phyloP scores from a whole-genome alignment of 495 filamentous ascomycete genomes.

The Xylaria scruposa region DNA sequence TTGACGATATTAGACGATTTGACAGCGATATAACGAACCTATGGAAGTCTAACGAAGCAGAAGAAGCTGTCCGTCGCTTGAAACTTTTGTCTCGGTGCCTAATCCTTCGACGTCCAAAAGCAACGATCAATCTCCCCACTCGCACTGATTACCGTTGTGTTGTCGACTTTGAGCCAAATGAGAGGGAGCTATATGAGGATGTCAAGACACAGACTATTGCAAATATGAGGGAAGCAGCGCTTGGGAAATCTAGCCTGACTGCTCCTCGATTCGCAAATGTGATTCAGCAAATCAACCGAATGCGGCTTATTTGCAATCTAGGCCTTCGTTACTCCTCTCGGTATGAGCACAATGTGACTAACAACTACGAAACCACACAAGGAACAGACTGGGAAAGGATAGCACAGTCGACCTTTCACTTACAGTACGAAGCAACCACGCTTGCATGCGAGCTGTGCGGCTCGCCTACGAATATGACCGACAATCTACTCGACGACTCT shows the following conservation, averaged over 20 bases:
- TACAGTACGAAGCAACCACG: slow-evolving; percentile 3
- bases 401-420: not conserved
- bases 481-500: not conserved
- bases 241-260: not conserved
- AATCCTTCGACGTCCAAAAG: not conserved
- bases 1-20: slow-evolving; percentile 43
- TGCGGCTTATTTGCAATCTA: slow-evolving; percentile 52
- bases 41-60: slow-evolving; percentile 42
- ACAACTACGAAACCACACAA: not conserved
- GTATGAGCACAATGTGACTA: slow-evolving; percentile 20
- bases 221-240: not conserved
- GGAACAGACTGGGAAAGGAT: slow-evolving; percentile 17
- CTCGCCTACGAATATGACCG: not conserved
- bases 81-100: slow-evolving; percentile 28
- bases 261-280: slow-evolving; percentile 36
- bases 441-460: slow-evolving; percentile 1
- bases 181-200: not conserved
- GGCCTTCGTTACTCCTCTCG: slow-evolving; percentile 40
- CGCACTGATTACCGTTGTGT: not conserved
- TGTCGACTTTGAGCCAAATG: not conserved
- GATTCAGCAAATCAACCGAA: slow-evolving; percentile 49
- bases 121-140: not conserved
- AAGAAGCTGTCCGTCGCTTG: slow-evolving; percentile 43
- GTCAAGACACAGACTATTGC: not conserved
- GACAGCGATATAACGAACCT: slow-evolving; percentile 40